Conservation (phyloP, 2,329 filamentous ascomycete genomes). For the Aspergillus fischeri region DNA sequence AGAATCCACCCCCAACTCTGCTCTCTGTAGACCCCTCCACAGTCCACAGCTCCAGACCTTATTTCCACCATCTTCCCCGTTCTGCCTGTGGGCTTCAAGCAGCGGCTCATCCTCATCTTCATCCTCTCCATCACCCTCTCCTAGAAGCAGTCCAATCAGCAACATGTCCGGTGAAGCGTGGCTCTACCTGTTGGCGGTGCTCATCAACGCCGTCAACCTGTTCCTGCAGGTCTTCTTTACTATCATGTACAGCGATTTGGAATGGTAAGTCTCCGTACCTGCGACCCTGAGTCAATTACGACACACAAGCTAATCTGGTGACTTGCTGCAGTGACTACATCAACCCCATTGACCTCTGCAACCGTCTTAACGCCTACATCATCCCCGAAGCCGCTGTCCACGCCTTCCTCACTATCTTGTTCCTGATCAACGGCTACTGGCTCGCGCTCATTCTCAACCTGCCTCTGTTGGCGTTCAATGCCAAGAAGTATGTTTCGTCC, state of each 20-base stretch:
- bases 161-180: conserved; percentile 96
- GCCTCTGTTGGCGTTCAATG: conserved; percentile 87
- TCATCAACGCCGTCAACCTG: conserved; percentile 99
- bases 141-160: conserved; percentile 10
- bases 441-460: conserved; percentile 86
- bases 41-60: neutral
- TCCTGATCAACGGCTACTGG: conserved; percentile 99
- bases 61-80: neutral
- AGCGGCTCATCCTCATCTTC: neutral
- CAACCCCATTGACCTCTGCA: conserved; percentile 99
- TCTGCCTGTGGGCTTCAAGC: neutral
- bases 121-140: conserved; percentile 4
- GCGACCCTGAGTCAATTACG: conserved; percentile 4
- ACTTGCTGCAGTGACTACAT: conserved; percentile 78
- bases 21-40: neutral
- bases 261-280: conserved; percentile 69
- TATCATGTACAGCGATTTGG: conserved; percentile 99
- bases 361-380: conserved; percentile 99
- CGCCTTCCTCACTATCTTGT: conserved; percentile 89
- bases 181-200: conserved; percentile 94
- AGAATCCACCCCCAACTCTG: neutral
- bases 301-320: conserved; percentile 26
- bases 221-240: conserved; percentile 99
- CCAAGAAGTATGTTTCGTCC: conserved; percentile 77
- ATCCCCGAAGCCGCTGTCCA: conserved; percentile 97